phyloP scores from a whole-genome alignment of 1,284 basidiomycete genomes.

The Ceratobasidium sp. region DNA sequence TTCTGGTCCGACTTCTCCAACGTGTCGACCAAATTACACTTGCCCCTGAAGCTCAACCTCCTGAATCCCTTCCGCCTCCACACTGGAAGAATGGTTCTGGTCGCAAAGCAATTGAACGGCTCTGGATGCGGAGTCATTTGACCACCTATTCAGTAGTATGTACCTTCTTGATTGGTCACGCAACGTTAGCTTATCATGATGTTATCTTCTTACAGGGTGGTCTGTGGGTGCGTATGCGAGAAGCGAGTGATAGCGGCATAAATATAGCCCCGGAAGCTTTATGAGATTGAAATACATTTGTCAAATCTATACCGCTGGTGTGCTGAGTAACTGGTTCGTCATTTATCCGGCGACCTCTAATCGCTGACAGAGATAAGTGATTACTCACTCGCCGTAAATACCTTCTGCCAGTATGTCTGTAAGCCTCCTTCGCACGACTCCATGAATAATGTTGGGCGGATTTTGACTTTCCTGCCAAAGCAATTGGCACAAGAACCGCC shows the following conservation, averaged over 20 bases:
- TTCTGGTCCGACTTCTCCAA: constrained; percentile 64
- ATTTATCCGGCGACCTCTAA: not conserved
- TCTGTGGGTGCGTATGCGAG: constrained; percentile 39
- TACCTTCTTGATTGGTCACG: not conserved
- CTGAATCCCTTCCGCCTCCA: constrained; percentile 57
- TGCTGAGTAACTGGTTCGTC: not conserved
- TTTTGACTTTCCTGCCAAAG: too few species aligned
- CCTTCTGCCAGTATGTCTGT: too few species aligned
- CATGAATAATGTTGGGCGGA: too few species aligned
- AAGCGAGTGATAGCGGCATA: not conserved
- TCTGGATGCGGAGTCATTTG: constrained; percentile 59
- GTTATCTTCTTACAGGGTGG: constrained; percentile 8
- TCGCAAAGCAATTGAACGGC: constrained; percentile 60
- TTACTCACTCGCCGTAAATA: too few species aligned
- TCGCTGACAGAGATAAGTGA: not conserved
- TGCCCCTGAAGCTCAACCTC: constrained; percentile 62
- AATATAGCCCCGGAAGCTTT: not conserved
- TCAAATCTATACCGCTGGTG: not conserved
- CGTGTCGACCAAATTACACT: constrained; percentile 64
- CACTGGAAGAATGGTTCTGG: constrained; percentile 58
- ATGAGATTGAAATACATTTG: too few species aligned
- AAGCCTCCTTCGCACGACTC: too few species aligned
- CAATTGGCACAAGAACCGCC: not conserved
- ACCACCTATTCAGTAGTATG: constrained; percentile 64
- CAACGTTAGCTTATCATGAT: not conserved